Conservation (phyloP, 176 grass and related monocot genomes). For the Secale cereale region DNA sequence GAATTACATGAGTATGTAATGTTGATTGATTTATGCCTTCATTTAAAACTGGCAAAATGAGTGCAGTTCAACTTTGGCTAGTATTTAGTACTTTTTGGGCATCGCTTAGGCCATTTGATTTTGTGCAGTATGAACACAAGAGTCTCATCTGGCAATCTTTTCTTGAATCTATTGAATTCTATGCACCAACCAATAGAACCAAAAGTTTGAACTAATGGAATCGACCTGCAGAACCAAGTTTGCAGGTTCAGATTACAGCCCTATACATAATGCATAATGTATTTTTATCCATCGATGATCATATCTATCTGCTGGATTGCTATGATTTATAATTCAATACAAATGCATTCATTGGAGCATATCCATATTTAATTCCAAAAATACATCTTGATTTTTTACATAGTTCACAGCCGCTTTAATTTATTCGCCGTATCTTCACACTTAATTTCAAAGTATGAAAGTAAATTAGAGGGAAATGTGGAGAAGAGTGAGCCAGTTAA, state of each 20-base stretch:
- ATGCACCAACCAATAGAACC: not conserved
- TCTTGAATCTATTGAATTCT: not conserved
- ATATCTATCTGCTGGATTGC: not conserved
- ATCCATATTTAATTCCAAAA: not conserved
- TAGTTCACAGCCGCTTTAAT: not conserved
- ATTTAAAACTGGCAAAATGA: not conserved
- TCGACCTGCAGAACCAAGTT: not conserved
- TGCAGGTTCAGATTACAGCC: not conserved
- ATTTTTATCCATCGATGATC: not conserved
- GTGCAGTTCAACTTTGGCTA: not conserved
- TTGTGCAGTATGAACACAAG: not conserved
- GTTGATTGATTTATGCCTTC: not conserved
- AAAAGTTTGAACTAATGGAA: not conserved
- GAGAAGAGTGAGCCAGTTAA: not conserved
- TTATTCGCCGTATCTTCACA: not conserved
- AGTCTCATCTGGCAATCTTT: not conserved
- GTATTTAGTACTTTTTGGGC: not conserved
- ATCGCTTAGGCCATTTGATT: not conserved
- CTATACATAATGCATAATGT: not conserved
- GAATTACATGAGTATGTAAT: not conserved
- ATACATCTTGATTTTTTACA: not conserved
- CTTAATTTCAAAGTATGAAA: not conserved
- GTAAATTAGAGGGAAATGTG: not conserved
- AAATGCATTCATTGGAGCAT: not conserved
- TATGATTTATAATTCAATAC: not conserved